A percentile compares a stretch with the other conserved stretches of the same genome.
Evolutionary conservation across 2,329 filamentous ascomycete genomes (phyloP).

Genomic region (Ceratocystis cubensis): DNA sequence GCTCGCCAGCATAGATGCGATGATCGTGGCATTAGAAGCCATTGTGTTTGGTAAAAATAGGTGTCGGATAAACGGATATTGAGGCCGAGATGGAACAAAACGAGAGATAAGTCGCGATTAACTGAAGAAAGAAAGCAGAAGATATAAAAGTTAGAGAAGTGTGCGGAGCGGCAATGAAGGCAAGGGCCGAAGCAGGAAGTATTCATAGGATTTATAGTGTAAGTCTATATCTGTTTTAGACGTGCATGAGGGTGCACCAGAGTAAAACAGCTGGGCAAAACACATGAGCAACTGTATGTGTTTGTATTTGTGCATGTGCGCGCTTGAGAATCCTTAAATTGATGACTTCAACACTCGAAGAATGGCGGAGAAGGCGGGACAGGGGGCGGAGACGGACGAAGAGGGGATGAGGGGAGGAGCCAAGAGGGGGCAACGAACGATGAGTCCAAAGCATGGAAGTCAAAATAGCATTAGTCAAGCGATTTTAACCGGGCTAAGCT

Average conservation of each 20-base stretch:
- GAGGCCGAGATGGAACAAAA: not conserved
- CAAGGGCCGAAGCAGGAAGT: not conserved
- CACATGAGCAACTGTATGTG: not conserved
- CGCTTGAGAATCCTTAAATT: not conserved
- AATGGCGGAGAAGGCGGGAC: not conserved
- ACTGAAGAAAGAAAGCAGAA: not conserved
- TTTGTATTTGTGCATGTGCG: not conserved
- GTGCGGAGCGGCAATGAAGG: no score
- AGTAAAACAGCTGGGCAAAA: not conserved
- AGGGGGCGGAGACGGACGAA: not conserved
- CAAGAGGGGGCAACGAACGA: not conserved
- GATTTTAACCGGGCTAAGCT: not conserved
- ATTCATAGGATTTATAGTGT: not conserved
- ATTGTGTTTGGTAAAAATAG: slow-evolving; percentile 9
- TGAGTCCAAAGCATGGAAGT: not conserved
- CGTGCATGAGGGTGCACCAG: no score
- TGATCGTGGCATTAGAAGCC: slow-evolving; percentile 47
- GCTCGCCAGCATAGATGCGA: slow-evolving; percentile 56
- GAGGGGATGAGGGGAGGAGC: not conserved
- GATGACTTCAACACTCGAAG: not conserved
- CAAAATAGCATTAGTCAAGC: not conserved
- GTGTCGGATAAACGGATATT: not conserved
- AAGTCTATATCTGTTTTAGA: not conserved
- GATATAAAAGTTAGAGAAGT: not conserved
- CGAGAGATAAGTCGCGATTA: not conserved